Evolutionary conservation across 495 filamentous ascomycete genomes (phyloP).

Genomic region (Talaromyces trachyspermus): DNA sequence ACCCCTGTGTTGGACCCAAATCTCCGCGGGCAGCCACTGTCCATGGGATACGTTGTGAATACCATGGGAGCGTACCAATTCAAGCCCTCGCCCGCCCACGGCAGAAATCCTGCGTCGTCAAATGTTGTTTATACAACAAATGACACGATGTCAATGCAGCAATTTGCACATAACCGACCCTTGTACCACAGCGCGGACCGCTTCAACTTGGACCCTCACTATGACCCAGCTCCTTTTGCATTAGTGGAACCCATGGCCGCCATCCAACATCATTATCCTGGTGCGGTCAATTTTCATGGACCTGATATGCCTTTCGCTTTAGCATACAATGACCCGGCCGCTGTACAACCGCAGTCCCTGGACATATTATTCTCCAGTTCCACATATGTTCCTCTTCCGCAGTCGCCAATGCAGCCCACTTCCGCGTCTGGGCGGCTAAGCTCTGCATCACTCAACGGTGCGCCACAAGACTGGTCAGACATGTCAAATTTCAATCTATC

Average conservation of each 20-base stretch:
- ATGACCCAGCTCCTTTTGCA: not conserved
- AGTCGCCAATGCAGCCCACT: slow-evolving; percentile 1
- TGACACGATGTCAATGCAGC: not conserved
- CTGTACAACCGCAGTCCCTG: slow-evolving; percentile 1
- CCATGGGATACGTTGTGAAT: not conserved
- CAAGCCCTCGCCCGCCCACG: not conserved
- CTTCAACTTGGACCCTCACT: not conserved
- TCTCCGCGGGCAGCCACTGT: not conserved
- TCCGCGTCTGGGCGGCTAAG: slow-evolving; percentile 15
- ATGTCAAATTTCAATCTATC: slow-evolving; percentile 7
- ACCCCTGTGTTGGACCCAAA: no score
- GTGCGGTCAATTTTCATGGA: not conserved
- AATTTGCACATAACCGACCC: not conserved
- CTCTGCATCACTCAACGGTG: slow-evolving; percentile 21
- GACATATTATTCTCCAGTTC: slow-evolving; percentile 2
- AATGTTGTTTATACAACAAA: not conserved
- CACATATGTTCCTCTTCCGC: slow-evolving; percentile 1
- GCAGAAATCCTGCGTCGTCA: not conserved
- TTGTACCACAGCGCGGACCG: not conserved
- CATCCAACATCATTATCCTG: not conserved
- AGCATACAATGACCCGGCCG: not conserved
- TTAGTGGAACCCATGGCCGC: not conserved
- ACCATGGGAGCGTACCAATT: slow-evolving; percentile 2
- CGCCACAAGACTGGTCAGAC: slow-evolving; percentile 5
- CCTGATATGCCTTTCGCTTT: slow-evolving; percentile 1